Conservation (phyloP, 192 early-diverging fungal genomes). For the Thamnidium elegans region DNA sequence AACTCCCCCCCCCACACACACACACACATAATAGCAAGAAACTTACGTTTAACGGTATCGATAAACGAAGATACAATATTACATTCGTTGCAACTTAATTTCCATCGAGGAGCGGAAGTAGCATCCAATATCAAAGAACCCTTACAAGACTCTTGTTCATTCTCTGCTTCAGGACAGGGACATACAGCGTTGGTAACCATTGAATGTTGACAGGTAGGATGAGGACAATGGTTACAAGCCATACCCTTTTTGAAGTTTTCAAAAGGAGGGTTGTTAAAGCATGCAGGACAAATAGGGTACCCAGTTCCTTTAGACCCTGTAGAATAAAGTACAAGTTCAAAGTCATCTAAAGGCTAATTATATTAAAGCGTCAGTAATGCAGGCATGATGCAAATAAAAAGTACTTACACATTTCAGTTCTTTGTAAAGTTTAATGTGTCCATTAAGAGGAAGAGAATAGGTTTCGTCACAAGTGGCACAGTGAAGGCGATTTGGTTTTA, state of each 20-base stretch:
- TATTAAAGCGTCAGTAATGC: not conserved
- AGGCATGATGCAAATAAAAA: not conserved
- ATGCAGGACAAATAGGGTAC: slow-evolving; percentile 48
- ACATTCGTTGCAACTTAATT: slow-evolving; percentile 52
- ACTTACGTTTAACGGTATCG: slow-evolving; percentile 44
- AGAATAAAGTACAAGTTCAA: slow-evolving; percentile 51
- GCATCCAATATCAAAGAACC: slow-evolving; percentile 48
- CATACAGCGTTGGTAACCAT: slow-evolving; percentile 42
- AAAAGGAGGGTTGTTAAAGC: slow-evolving; percentile 56
- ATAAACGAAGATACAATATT: slow-evolving; percentile 46
- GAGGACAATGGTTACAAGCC: slow-evolving; percentile 52
- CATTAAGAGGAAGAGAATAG: slow-evolving; percentile 46
- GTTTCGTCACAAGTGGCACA: slow-evolving; percentile 53
- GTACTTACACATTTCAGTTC: slow-evolving; percentile 38
- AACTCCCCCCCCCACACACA: too few relatives aligned
- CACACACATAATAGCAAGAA: not conserved
- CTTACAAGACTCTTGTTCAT: slow-evolving; percentile 25
- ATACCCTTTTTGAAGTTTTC: slow-evolving; percentile 45
- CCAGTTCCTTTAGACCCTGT: slow-evolving; percentile 59
- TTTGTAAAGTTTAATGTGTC: slow-evolving; percentile 46
- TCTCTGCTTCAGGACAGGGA: slow-evolving; percentile 38
- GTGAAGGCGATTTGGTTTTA: slow-evolving; percentile 46
- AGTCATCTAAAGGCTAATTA: slow-evolving; percentile 46
- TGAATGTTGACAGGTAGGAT: slow-evolving; percentile 49
- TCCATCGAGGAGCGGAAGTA: slow-evolving; percentile 52